Percentiles rank a stretch among this genome's conserved stretches.
Conservation (phyloP, 2,329 filamentous ascomycete species). For the Neofusicoccum ribis region DNA sequence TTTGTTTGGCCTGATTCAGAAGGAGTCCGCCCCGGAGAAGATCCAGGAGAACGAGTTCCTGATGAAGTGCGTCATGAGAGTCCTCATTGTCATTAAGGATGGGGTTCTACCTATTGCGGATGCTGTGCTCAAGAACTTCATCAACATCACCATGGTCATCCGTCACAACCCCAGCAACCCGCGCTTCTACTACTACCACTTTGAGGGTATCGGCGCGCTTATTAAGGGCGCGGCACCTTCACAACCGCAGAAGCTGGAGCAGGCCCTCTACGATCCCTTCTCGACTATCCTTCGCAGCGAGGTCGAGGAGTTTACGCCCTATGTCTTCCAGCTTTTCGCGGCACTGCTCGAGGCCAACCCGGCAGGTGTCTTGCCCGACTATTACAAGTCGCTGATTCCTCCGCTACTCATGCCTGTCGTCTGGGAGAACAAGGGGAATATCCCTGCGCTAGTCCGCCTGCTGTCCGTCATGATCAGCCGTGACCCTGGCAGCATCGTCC, state of each 20-base stretch:
- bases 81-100: conserved; percentile 90
- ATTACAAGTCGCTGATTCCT: conserved; percentile 76
- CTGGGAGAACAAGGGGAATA: conserved; percentile 92
- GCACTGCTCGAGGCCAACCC: conserved; percentile 86
- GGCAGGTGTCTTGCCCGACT: conserved; percentile 71
- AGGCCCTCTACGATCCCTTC: conserved; percentile 80
- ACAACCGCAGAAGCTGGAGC: conserved; percentile 73
- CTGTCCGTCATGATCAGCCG: conserved; percentile 81
- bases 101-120: conserved; percentile 73
- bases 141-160: conserved; percentile 88
- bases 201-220: conserved; percentile 88
- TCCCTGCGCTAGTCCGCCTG: conserved; percentile 85
- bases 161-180: conserved; percentile 95
- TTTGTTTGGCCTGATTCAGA: conserved; percentile 87
- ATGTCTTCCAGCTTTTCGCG: conserved; percentile 93
- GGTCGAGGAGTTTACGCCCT: conserved; percentile 91
- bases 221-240: conserved; percentile 72
- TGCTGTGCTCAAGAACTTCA: conserved; percentile 76
- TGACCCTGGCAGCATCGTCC: conserved; percentile 69
- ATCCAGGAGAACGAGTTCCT: conserved; percentile 98
- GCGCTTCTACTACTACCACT: conserved; percentile 97
- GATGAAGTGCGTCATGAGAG: conserved; percentile 98
- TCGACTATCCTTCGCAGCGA: conserved; percentile 77
- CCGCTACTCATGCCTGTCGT: conserved; percentile 78
- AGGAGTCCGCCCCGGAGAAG: conserved; percentile 81